Percentiles rank a stretch among this genome's conserved stretches.
Conservation (phyloP, 805 yeast genomes). For the Ogataea henricii region DNA sequence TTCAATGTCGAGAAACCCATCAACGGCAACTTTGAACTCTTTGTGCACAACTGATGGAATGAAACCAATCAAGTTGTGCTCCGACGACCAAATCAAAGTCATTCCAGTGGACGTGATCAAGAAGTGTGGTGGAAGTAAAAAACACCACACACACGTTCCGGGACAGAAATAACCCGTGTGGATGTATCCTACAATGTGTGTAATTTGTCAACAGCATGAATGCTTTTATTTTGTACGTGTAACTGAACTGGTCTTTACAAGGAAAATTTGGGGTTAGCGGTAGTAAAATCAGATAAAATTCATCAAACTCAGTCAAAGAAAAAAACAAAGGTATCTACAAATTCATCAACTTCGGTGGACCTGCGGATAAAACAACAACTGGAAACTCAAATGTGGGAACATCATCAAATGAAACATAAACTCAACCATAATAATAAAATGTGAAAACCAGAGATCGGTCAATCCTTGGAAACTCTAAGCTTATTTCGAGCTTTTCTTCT, state of each 20-base stretch:
- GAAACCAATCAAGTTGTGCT: conserved; percentile 24
- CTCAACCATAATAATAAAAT: too few relatives aligned
- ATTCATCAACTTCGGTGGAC: background rate
- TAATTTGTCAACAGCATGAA: too few relatives aligned
- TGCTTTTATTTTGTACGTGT: background rate
- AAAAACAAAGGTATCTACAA: background rate
- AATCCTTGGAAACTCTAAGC: too few relatives aligned
- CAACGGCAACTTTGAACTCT: conserved; percentile 21
- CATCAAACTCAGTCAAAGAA: conserved; percentile 11
- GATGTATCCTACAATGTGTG: too few relatives aligned
- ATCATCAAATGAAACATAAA: background rate
- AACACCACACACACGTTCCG: conserved; percentile 20
- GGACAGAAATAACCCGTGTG: background rate
- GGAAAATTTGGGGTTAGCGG: background rate
- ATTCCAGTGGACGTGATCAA: conserved; percentile 29
- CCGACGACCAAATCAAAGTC: conserved; percentile 24
- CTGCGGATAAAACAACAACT: background rate
- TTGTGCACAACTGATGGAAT: conserved; percentile 28
- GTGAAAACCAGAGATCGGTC: too few relatives aligned
- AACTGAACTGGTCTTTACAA: background rate
- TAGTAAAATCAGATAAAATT: conserved; percentile 7
- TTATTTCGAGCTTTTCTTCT: conserved; percentile 15
- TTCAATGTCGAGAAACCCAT: conserved; percentile 13
- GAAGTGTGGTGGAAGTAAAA: conserved; percentile 26
- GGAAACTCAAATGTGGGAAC: conserved; percentile 1